These are phyloP conservation scores for Pyrenochaeta sp. DNA, from an alignment of 2,329 filamentous ascomycete genomes.

Conservation along the genomic window DNA sequence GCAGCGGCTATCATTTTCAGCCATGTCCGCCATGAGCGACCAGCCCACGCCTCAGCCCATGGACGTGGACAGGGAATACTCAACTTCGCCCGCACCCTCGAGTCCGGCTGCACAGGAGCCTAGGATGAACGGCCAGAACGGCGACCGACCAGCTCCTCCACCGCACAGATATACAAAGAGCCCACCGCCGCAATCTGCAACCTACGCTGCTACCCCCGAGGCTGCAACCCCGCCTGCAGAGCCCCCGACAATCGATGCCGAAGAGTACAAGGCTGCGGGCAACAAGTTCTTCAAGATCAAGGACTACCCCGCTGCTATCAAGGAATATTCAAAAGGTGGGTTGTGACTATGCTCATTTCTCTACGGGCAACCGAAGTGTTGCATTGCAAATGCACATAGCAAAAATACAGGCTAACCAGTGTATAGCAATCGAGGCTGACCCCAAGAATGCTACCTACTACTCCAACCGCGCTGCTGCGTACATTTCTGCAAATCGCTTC, in stretches of 20 bases:
- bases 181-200: slow-evolving; percentile 54
- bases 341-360: slow-evolving; percentile 23
- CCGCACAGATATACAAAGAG: slow-evolving; percentile 69
- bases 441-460: slow-evolving; percentile 88
- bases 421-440: slow-evolving; percentile 82
- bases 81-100: slow-evolving; percentile 64
- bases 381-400: slow-evolving; percentile 22
- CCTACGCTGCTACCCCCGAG: slow-evolving; percentile 49
- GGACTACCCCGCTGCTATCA: slow-evolving; percentile 86
- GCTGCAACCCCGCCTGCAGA: slow-evolving; percentile 50
- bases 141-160: slow-evolving; percentile 70
- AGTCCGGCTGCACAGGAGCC: slow-evolving; percentile 60
- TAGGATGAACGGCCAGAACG: slow-evolving; percentile 57
- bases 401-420: slow-evolving; percentile 31
- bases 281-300: slow-evolving; percentile 98
- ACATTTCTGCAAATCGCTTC: slow-evolving; percentile 86
- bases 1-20: slow-evolving; percentile 75
- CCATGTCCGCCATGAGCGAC: slow-evolving; percentile 68
- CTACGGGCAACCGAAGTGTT: slow-evolving; percentile 6
- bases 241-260: slow-evolving; percentile 75
- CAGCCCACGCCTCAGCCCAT: slow-evolving; percentile 68
- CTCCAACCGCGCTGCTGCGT: slow-evolving; percentile 93
- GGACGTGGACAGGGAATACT: slow-evolving; percentile 76
- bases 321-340: slow-evolving; percentile 93
- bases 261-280: slow-evolving; percentile 88